Conservation (phyloP, 192 early-diverging fungal genomes). For the Gryganskiella cystojenkinii region DNA sequence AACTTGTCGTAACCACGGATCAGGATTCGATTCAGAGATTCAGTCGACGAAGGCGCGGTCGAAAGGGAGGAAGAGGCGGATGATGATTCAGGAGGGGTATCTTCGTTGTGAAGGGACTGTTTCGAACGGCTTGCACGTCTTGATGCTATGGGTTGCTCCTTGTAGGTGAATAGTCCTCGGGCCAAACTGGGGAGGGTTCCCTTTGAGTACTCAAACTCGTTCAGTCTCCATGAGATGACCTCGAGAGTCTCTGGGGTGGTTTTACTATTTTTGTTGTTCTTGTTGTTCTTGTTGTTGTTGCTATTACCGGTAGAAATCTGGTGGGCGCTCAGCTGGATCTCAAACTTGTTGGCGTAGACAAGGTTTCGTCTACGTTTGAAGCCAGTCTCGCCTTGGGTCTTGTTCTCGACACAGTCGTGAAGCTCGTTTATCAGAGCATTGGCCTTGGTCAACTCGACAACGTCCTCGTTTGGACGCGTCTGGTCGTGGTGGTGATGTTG, state of each 20-base stretch:
- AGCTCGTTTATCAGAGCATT: slow-evolving; percentile 29
- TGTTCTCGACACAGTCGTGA: slow-evolving; percentile 14
- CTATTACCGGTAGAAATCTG: neutral
- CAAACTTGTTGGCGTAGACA: slow-evolving; percentile 27
- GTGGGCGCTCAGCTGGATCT: slow-evolving; percentile 17
- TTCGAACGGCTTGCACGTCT: too few relatives aligned
- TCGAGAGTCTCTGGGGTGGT: neutral
- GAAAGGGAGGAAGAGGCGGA: too few relatives aligned
- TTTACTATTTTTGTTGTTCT: neutral
- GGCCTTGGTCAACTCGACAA: slow-evolving; percentile 7
- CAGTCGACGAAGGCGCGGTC: too few relatives aligned
- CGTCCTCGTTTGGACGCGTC: neutral
- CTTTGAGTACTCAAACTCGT: slow-evolving; percentile 77
- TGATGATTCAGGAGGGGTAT: too few relatives aligned
- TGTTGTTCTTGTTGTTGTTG: neutral
- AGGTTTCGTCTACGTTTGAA: slow-evolving; percentile 28
- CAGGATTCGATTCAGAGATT: slow-evolving; percentile 61
- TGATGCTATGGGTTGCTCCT: too few relatives aligned
- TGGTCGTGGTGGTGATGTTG: slow-evolving; percentile 2
- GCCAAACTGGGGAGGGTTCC: slow-evolving; percentile 77
- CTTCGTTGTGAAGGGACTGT: too few relatives aligned
- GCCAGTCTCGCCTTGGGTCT: neutral
- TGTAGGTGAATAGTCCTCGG: slow-evolving; percentile 83
- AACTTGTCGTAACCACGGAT: slow-evolving; percentile 98
- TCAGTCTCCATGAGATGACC: slow-evolving; percentile 71